phyloP scores from a whole-genome alignment of 1,284 basidiomycete species.

The Abortiporus biennis region DNA sequence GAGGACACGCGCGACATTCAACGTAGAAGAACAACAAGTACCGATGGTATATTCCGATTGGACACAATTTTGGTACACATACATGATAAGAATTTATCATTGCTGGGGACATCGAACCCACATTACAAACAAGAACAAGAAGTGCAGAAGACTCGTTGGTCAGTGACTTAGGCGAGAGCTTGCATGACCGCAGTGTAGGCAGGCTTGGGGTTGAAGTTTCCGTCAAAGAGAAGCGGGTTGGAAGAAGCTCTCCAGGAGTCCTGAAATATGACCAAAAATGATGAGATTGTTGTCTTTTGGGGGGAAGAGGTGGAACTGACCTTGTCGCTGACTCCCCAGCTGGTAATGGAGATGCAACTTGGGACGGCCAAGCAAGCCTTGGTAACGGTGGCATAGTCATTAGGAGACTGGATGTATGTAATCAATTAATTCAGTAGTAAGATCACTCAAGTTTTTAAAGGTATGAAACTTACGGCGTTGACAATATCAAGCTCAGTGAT shows the following conservation, averaged over 20 bases:
- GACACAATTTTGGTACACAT: too few relatives aligned
- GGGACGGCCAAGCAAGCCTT: conserved; percentile 40
- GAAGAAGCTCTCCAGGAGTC: conserved; percentile 39
- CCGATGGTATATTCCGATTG: too few relatives aligned
- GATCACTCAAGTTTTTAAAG: background rate
- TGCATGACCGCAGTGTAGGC: conserved; percentile 39
- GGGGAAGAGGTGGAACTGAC: conserved; percentile 9
- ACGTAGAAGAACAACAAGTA: too few relatives aligned
- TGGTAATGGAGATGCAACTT: conserved; percentile 41
- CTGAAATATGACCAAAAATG: conserved; percentile 14
- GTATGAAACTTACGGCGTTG: conserved; percentile 14
- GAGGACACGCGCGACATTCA: too few relatives aligned
- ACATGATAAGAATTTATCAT: too few relatives aligned
- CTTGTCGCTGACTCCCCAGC: conserved; percentile 41
- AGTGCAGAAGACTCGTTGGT: too few relatives aligned
- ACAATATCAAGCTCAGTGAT: conserved; percentile 35
- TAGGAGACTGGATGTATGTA: conserved; percentile 18
- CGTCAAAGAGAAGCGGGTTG: conserved; percentile 38
- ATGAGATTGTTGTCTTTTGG: background rate
- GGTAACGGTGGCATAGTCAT: conserved; percentile 39
- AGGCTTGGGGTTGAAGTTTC: conserved; percentile 39
- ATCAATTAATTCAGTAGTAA: background rate
- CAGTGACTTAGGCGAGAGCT: conserved; percentile 11
- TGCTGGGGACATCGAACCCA: too few relatives aligned
- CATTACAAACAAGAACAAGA: too few relatives aligned